phyloP scores from a whole-genome alignment of 148 eudicot species.

The Vaccinium myrtillus region DNA sequence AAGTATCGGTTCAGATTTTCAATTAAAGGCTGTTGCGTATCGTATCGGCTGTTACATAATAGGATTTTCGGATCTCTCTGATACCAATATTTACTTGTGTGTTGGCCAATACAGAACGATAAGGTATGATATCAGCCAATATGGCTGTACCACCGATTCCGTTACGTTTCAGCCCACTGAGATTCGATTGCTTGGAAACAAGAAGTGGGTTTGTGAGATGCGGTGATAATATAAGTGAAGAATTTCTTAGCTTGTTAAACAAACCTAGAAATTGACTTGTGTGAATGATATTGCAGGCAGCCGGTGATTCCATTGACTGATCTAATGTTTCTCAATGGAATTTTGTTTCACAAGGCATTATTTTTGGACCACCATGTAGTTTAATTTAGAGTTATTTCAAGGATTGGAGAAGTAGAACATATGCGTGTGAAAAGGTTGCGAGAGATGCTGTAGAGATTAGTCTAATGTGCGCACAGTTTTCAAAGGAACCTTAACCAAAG shows the following conservation, averaged over 20 bases:
- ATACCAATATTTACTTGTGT: no score
- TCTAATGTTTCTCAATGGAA: not conserved
- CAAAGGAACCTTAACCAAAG: no score
- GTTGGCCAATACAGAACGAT: no score
- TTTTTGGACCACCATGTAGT: not conserved
- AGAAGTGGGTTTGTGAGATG: not conserved
- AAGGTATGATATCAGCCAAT: no score
- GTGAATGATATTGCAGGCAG: conserved; percentile 16
- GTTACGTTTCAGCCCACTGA: no score
- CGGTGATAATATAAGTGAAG: not conserved
- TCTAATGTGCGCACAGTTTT: no score
- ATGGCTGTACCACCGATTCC: no score
- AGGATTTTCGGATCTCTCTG: no score
- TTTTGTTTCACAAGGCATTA: not conserved
- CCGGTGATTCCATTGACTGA: not conserved
- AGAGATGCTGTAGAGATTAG: no score
- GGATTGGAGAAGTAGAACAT: not conserved
- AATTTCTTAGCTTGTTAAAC: not conserved
- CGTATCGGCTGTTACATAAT: no score
- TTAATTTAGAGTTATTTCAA: not conserved
- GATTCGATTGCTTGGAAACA: no score
- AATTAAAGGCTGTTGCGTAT: no score
- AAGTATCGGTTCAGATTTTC: not conserved
- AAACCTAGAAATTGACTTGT: not conserved
- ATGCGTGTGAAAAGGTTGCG: not conserved